Base-by-base conservation (phyloP, 768 basidiomycete species). In the Tricholoma hemisulphureum region DNA sequence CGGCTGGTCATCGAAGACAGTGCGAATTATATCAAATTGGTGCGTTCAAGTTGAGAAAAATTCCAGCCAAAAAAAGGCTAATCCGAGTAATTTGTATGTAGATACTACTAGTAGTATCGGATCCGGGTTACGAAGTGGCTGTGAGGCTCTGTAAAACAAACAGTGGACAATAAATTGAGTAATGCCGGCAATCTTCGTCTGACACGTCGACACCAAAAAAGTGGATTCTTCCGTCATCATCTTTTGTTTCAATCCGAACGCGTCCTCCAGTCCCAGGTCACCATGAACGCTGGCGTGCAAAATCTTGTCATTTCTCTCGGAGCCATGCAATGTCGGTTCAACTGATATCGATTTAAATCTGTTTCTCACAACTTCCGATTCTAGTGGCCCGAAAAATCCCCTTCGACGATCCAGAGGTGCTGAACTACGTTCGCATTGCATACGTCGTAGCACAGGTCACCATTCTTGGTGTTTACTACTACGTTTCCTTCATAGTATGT, bases 281-380 rank as follows among this genome's bases (percentile, higher is more conserved):
- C 67, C 67, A 91, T 89, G 86, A 89, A 85, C 77, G 73, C 87
- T 32, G 86, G 85, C 46, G 74, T 93, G 29, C 81, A 87, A 65
- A 95, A 91, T 74, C 80, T 97, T 56, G 80, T 89, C 65, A 83
- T 96, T 67, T 95, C 93, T 57, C 88, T 97, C 63, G 92, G 85
- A 45, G 92, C 88, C 61, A 95, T 96, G 95, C 94, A 96, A 70
- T 57, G 91, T 92, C 58, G 51, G 80, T 68, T 35, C 51, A 18
- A 34, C 31, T 55, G 24, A 21, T 31, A 13, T 2, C 32, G n/a
- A n/a, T 31, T 18, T 10, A 6, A n/a, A n/a, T n/a, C n/a, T n/a
- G n/a, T 46, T 34, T 34, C 39, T 43, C 43, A 39, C n/a, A 31
- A 23, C 23, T 16, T 49, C 24, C 35, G 20, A 63, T 45, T 46